Conservation (phyloP, 2,329 filamentous ascomycete species). For the Dothideomycetes sp. region DNA sequence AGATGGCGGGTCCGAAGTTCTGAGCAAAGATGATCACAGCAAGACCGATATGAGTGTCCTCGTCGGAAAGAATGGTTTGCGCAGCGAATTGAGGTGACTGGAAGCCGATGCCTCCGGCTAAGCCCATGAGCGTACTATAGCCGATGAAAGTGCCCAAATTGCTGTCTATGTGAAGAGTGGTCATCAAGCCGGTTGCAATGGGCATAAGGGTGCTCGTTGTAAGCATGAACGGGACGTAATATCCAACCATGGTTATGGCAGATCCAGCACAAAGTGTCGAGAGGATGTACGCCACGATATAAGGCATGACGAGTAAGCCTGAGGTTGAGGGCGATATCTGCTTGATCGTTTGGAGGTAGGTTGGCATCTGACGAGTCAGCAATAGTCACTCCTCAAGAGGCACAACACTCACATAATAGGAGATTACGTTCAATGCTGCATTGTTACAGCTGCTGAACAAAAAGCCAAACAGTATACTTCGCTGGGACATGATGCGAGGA, state of each 20-base stretch:
- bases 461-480: conserved; percentile 15
- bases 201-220: conserved; percentile 11
- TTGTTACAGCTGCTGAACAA: conserved; percentile 11
- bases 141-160: conserved; percentile 38
- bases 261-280: too few relatives aligned
- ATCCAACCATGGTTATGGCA: too few relatives aligned
- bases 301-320: too few relatives aligned
- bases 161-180: conserved; percentile 27
- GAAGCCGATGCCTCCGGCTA: conserved; percentile 35
- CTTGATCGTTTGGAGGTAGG: too few relatives aligned
- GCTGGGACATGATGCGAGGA: conserved; percentile 20
- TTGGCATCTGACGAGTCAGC: too few relatives aligned
- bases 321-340: too few relatives aligned
- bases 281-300: too few relatives aligned
- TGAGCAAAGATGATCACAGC: conserved; percentile 21
- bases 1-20: conserved; percentile 20
- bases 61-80: conserved; percentile 12
- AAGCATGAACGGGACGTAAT: conserved; percentile 15
- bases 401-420: conserved; percentile 16
- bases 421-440: conserved; percentile 3
- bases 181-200: conserved; percentile 15
- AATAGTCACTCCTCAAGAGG: too few relatives aligned
- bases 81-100: conserved; percentile 43
- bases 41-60: conserved; percentile 18
- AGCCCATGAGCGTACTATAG: conserved; percentile 40